phyloP scores from a whole-genome alignment of 1,284 basidiomycete species.

The Lignosus rhinocerotis region DNA sequence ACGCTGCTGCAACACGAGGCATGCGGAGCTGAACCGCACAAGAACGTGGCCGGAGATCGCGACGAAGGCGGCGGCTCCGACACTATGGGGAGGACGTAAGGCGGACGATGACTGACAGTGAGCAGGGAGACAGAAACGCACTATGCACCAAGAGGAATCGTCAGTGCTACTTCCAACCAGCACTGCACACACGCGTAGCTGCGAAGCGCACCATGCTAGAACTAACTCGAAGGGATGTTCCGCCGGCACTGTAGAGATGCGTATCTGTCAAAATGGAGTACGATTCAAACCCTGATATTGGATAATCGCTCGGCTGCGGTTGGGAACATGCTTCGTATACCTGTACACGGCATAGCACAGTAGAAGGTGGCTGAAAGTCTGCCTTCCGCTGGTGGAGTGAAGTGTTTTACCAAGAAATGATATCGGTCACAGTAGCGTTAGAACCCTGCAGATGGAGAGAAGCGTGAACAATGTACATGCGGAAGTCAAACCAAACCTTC shows the following conservation, averaged over 20 bases:
- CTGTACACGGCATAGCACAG: not conserved
- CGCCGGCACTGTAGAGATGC: not conserved
- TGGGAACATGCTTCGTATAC: not conserved
- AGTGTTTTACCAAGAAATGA: not conserved
- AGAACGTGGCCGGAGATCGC: not conserved
- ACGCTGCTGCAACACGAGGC: not conserved
- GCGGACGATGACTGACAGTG: not conserved
- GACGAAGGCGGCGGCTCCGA: not conserved
- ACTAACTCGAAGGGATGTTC: not conserved
- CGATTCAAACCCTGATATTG: not conserved
- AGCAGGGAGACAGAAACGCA: not conserved
- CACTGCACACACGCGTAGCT: not conserved
- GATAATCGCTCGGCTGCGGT: not conserved
- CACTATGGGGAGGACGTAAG: not conserved
- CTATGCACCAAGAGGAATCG: not conserved
- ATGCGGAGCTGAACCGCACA: not conserved
- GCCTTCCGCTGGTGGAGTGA: not conserved
- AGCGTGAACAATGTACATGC: conserved; percentile 11
- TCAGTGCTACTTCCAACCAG: not conserved
- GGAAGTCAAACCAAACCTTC: conserved; percentile 5
- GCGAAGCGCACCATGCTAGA: not conserved
- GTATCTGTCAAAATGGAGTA: not conserved
- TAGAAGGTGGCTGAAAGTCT: not conserved
- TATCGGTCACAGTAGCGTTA: conserved; percentile 1
- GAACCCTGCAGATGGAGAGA: conserved; percentile 1